These are phyloP conservation scores for Selaginella tamariscina DNA, from an alignment of 75 land plant species.

Conservation along the genomic window DNA sequence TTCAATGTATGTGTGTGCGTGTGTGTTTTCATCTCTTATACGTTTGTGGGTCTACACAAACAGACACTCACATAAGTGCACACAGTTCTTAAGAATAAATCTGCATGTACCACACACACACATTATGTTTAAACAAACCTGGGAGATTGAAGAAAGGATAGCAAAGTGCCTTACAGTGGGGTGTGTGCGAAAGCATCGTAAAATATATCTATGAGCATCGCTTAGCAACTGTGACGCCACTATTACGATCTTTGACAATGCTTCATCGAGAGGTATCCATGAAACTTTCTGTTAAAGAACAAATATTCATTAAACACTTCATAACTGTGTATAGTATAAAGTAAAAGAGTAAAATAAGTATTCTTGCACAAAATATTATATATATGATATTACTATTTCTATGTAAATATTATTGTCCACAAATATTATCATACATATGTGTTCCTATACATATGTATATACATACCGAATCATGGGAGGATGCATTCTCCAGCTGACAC, in stretches of 20 bases:
- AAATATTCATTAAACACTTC: no score
- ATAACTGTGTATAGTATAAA: no score
- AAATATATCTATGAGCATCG: slow-evolving; percentile 77
- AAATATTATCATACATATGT: no score
- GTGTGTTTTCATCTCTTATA: no score
- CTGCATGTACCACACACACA: background rate
- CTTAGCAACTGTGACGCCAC: slow-evolving; percentile 73
- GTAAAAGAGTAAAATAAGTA: no score
- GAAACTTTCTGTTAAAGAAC: slow-evolving; percentile 43
- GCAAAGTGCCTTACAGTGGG: slow-evolving; percentile 35
- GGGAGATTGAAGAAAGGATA: slow-evolving; percentile 77
- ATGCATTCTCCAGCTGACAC: slow-evolving; percentile 79
- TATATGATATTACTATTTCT: no score
- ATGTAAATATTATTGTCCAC: no score
- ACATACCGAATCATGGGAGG: slow-evolving; percentile 56
- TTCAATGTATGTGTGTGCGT: no score
- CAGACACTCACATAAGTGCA: no score
- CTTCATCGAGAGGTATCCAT: slow-evolving; percentile 29
- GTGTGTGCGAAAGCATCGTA: slow-evolving; percentile 63
- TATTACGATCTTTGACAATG: slow-evolving; percentile 51
- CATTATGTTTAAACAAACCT: slow-evolving; percentile 36
- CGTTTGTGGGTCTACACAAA: no score
- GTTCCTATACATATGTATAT: no score
- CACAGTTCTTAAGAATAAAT: no score
- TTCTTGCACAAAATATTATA: background rate